Conservation (phyloP, 768 basidiomycete genomes). For the Trichaptum fuscoviolaceum region DNA sequence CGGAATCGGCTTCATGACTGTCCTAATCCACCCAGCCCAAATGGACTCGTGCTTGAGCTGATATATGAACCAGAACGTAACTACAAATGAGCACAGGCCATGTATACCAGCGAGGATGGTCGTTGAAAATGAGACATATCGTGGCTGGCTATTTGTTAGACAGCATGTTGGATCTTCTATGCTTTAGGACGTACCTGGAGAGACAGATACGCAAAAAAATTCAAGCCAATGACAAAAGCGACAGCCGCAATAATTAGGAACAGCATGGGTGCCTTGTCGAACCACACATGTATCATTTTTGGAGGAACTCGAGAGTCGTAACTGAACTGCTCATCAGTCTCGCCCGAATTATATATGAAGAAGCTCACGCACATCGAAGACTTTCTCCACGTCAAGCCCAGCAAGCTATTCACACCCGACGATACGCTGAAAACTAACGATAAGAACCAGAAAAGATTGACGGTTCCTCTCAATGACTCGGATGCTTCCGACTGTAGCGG, state of each 20-base stretch:
- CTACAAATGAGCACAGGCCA: neutral
- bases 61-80: neutral
- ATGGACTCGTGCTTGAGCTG: neutral
- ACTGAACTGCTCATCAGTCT: neutral
- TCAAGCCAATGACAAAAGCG: neutral
- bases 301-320: neutral
- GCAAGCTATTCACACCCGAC: constrained; percentile 68
- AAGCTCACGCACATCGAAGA: neutral
- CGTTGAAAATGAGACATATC: neutral
- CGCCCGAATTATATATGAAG: neutral
- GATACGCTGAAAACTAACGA: constrained; percentile 74
- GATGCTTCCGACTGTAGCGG: constrained; percentile 20
- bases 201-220: neutral
- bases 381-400: constrained; percentile 75
- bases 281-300: neutral
- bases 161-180: neutral
- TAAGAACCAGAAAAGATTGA: constrained; percentile 72
- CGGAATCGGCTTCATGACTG: too few species aligned
- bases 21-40: neutral
- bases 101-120: neutral
- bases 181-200: neutral
- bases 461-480: constrained; percentile 38
- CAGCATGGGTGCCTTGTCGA: neutral
- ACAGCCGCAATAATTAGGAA: neutral
- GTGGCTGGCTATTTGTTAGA: neutral